Percentiles rank a stretch among this genome's conserved stretches.
Evolutionary conservation across 495 filamentous ascomycete genomes (phyloP).

Genomic region (Hyaloscypha hepaticicola): DNA sequence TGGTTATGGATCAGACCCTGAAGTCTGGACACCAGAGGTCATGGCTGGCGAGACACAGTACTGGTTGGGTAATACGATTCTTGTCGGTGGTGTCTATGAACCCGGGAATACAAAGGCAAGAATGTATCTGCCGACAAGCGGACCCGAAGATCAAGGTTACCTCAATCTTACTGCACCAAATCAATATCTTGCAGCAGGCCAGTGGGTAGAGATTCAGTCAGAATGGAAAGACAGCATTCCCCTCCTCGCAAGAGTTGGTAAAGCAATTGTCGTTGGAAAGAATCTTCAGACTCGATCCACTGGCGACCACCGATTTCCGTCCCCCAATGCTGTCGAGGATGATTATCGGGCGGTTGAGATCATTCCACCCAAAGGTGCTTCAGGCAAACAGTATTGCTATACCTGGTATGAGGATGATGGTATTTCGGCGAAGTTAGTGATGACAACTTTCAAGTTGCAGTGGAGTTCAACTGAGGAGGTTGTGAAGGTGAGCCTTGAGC

Average conservation of each 20-base stretch:
- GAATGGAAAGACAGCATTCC: constrained; percentile 61
- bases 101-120: constrained; percentile 49
- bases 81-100: constrained; percentile 65
- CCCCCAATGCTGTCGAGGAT: constrained; percentile 54
- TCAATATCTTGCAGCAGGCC: constrained; percentile 55
- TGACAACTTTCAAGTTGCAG: constrained; percentile 43
- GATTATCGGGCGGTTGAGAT: constrained; percentile 64
- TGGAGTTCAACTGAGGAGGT: constrained; percentile 46
- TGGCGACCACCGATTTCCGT: constrained; percentile 54
- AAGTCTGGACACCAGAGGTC: constrained; percentile 55
- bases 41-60: constrained; percentile 63
- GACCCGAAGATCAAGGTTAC: constrained; percentile 47
- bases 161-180: constrained; percentile 62
- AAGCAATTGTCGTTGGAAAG: constrained; percentile 58
- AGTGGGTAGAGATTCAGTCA: constrained; percentile 59
- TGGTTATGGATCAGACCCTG: constrained; percentile 63
- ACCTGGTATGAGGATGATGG: constrained; percentile 68
- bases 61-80: constrained; percentile 67
- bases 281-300: constrained; percentile 53
- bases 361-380: constrained; percentile 51
- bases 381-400: constrained; percentile 41
- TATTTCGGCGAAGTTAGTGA: constrained; percentile 45
- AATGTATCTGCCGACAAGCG: constrained; percentile 58
- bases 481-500: constrained; percentile 40
- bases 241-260: constrained; percentile 59